A percentile compares a stretch with the other conserved stretches of the same genome.
phyloP scores from a whole-genome alignment of 208 protist genomes.

The Crithidia mellificae region DNA sequence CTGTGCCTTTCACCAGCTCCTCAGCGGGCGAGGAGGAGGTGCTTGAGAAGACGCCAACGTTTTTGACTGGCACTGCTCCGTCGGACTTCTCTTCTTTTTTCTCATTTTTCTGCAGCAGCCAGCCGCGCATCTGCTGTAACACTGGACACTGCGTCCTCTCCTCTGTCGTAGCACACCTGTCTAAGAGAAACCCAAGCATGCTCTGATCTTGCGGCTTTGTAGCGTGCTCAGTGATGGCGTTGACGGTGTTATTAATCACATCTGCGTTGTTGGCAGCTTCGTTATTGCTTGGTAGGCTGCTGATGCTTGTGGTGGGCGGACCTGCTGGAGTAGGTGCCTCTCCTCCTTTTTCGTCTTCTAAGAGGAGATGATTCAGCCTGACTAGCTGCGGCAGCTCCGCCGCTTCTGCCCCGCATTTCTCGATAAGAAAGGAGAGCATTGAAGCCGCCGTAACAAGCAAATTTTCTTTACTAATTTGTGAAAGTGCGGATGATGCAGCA shows the following conservation, averaged over 20 bases:
- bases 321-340: neutral
- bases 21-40: neutral
- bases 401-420: slow-evolving; percentile 16
- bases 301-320: too few species aligned
- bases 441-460: too few species aligned
- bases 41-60: too few species aligned
- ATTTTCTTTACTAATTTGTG: too few species aligned
- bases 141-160: slow-evolving; percentile 21
- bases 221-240: neutral
- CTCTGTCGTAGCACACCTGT: slow-evolving; percentile 13
- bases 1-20: neutral
- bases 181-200: slow-evolving; percentile 19
- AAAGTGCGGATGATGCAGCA: too few species aligned
- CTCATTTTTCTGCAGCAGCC: slow-evolving; percentile 17
- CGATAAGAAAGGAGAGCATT: slow-evolving; percentile 31
- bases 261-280: too few species aligned
- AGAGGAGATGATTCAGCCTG: slow-evolving; percentile 12
- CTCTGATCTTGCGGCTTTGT: neutral
- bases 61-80: too few species aligned
- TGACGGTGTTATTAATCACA: neutral
- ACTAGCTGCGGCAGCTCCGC: slow-evolving; percentile 27
- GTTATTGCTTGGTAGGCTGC: too few species aligned
- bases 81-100: neutral
- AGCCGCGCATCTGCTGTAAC: slow-evolving; percentile 21
- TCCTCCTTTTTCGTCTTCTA: slow-evolving; percentile 12